Conservation (phyloP, 2,329 filamentous ascomycete genomes). For the Ophiostoma angusticollis region DNA sequence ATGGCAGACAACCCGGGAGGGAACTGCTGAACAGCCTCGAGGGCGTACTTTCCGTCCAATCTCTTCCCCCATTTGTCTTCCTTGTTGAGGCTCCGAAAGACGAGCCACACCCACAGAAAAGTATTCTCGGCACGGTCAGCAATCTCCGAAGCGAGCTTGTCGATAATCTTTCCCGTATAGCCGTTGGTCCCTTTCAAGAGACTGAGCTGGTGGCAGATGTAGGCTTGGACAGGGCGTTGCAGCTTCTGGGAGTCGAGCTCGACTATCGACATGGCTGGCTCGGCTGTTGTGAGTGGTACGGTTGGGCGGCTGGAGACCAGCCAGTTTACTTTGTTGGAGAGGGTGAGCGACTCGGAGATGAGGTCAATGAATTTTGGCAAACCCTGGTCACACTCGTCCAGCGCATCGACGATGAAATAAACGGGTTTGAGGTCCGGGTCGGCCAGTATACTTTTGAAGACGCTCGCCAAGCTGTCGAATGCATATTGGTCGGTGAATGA, state of each 20-base stretch:
- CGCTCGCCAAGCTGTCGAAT: neutral
- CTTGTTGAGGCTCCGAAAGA: slow-evolving; percentile 1
- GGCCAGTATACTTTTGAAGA: neutral
- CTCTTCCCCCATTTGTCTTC: neutral
- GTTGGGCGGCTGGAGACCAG: slow-evolving; percentile 2
- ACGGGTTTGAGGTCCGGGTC: slow-evolving; percentile 1
- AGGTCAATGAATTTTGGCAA: neutral
- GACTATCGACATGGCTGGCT: neutral
- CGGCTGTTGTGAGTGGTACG: neutral
- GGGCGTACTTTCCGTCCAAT: neutral
- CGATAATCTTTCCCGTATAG: neutral
- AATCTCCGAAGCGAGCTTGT: neutral
- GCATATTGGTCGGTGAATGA: slow-evolving; percentile 8
- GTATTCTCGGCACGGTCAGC: slow-evolving; percentile 2
- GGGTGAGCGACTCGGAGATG: neutral
- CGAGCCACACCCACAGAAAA: slow-evolving; percentile 4
- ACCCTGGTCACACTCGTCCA: slow-evolving; percentile 1
- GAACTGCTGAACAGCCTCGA: neutral
- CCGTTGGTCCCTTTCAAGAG: neutral
- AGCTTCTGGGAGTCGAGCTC: slow-evolving; percentile 1
- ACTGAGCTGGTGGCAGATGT: slow-evolving; percentile 3
- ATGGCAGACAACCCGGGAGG: neutral
- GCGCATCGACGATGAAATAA: slow-evolving; percentile 4
- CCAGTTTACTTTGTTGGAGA: slow-evolving; percentile 2
- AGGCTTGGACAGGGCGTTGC: slow-evolving; percentile 1